These are phyloP conservation scores for Heliamphora exappendiculata DNA, from an alignment of 148 eudicot species.

Conservation along the genomic window DNA sequence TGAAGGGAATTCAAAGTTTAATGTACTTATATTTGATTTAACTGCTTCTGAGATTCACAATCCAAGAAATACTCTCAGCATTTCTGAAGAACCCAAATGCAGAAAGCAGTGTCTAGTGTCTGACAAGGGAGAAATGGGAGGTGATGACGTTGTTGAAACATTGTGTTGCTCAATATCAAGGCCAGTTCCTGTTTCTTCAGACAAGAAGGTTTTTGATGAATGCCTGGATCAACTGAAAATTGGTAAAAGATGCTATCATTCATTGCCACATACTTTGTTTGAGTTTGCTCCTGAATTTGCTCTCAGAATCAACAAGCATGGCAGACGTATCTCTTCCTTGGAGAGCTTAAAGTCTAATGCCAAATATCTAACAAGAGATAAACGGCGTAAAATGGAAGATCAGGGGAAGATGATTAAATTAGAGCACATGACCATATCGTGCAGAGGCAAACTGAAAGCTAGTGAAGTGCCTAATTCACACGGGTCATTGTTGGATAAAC, in stretches of 20 bases:
- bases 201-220: background rate
- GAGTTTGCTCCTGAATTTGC: constrained; percentile 8
- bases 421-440: background rate
- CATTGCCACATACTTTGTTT: background rate
- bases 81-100: background rate
- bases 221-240: background rate
- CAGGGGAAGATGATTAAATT: background rate
- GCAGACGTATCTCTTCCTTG: background rate
- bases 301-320: background rate
- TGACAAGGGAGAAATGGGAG: background rate
- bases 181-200: background rate
- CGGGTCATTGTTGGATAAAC: background rate
- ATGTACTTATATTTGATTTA: constrained; percentile 15
- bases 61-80: constrained; percentile 1
- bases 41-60: constrained; percentile 26
- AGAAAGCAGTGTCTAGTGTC: background rate
- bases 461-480: background rate
- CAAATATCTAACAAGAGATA: constrained; percentile 1
- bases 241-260: background rate
- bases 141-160: background rate
- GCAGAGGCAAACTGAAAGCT: background rate
- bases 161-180: background rate
- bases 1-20: constrained; percentile 22
- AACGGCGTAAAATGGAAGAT: background rate
- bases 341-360: background rate